Evolutionary conservation across 2,329 filamentous ascomycete genomes (phyloP).

Genomic region (Fusarium chlamydosporum): DNA sequence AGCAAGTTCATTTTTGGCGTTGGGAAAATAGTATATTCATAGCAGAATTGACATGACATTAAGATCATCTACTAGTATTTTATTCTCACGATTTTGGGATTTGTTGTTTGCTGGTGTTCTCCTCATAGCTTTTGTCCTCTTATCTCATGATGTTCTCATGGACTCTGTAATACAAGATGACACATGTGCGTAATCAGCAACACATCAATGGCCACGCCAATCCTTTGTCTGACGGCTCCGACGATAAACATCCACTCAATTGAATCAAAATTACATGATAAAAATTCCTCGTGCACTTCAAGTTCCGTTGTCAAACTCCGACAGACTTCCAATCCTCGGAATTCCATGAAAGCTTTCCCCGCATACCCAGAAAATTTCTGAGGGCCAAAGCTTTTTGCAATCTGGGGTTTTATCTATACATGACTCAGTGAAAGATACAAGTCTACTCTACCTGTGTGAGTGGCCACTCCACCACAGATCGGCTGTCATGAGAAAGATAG

Average conservation of each 20-base stretch:
- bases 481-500: slow-evolving; percentile 37
- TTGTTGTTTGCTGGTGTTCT: not conserved
- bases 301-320: slow-evolving; percentile 33
- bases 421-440: slow-evolving; percentile 40
- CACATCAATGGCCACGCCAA: slow-evolving; percentile 1
- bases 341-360: slow-evolving; percentile 30
- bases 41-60: slow-evolving; percentile 8
- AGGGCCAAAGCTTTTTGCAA: slow-evolving; percentile 9
- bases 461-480: rapidly evolving
- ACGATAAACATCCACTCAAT: not conserved
- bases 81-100: not conserved
- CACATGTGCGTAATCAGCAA: not conserved
- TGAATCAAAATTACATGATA: slow-evolving; percentile 31
- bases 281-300: slow-evolving; percentile 14
- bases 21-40: slow-evolving; percentile 27
- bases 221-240: not conserved
- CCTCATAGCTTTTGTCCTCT: not conserved
- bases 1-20: slow-evolving; percentile 26
- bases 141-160: slow-evolving; percentile 25
- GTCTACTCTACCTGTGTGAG: slow-evolving; percentile 11
- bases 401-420: slow-evolving; percentile 39
- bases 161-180: not conserved
- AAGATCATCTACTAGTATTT: not conserved
- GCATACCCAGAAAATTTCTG: slow-evolving; percentile 27
- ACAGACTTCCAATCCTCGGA: slow-evolving; percentile 29